A percentile compares a stretch with the other conserved stretches of the same genome.
These are phyloP conservation scores for Gilbertella persicaria DNA, from an alignment of 371 early-diverging fungal genomes.

Conservation along the genomic window DNA sequence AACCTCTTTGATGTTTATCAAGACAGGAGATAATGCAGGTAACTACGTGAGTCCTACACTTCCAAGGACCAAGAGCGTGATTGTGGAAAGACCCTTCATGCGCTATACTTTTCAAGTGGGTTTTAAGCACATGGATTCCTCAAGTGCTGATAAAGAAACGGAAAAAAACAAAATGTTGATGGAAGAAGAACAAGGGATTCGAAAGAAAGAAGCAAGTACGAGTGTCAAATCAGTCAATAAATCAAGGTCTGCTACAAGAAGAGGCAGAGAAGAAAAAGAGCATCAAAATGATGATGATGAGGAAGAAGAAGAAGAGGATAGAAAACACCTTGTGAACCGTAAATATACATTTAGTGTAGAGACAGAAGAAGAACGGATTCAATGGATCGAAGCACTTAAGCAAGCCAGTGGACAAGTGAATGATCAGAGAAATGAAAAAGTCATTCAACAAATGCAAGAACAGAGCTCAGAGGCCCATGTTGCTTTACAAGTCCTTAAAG, in stretches of 20 bases:
- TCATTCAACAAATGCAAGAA: background rate
- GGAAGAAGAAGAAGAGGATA: constrained; percentile 26
- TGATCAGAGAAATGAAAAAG: constrained; percentile 32
- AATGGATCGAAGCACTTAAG: constrained; percentile 48
- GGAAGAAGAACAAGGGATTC: constrained; percentile 4
- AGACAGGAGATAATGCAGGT: constrained; percentile 56
- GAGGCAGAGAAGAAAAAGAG: constrained; percentile 1
- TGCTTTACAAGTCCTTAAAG: constrained; percentile 60
- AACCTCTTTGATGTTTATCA: constrained; percentile 66
- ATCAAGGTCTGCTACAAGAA: background rate
- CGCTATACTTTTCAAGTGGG: constrained; percentile 68
- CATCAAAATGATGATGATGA: background rate
- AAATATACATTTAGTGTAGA: constrained; percentile 61
- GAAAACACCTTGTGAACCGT: constrained; percentile 29
- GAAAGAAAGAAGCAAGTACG: constrained; percentile 5
- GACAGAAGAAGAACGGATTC: constrained; percentile 46
- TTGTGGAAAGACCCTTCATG: constrained; percentile 72
- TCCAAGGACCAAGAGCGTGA: constrained; percentile 61
- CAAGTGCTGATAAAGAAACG: background rate
- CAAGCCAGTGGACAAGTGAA: constrained; percentile 34
- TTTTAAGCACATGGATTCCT: constrained; percentile 37
- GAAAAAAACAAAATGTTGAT: constrained; percentile 13
- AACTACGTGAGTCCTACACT: constrained; percentile 56
- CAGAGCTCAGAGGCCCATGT: constrained; percentile 40
- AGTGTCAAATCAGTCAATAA: background rate